Evolutionary conservation across 2,329 filamentous ascomycete species (phyloP), one percentile per base, ranked within the genome.

Genomic region (Microcyclospora tardicrescens): DNA sequence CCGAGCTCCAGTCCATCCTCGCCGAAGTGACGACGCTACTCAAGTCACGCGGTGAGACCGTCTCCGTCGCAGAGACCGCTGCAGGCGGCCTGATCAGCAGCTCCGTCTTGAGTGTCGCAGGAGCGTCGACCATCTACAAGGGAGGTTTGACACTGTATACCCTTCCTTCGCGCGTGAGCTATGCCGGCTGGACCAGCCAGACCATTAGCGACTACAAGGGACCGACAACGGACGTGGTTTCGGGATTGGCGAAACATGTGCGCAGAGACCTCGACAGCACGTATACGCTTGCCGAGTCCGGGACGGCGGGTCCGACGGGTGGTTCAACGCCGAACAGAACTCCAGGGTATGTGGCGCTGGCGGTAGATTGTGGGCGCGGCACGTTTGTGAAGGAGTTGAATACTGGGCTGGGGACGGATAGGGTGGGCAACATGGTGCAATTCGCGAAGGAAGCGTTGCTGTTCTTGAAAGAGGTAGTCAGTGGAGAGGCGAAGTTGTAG

Each of bases 71-170:
- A 38, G 76, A 79, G 56, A 79, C 75, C 14, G 75, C 75, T 35
- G 72, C 75, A 8, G 76, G 76, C 28, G 76, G 76, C 11, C 65
- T 81, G 24, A 71, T 79, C 41, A 75, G 71, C 34, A 68, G 73
- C 16, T 64, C 69, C 32, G 60, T 80, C 14, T 68, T 80, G 41
- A 68, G 72, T 39, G 67, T 63, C 12, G 71, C 75, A 0, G 76
- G 76, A 29, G 75, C 76, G 13, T 73, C 67, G 5, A 55, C 57
- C 11, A 66, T 74, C 54, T 80, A 76, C 63, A 67, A 68, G 46
- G 75, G 76, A 39, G 76, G 76, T n/a, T 58, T 78, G 28, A 79
- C 74, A 0, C 63, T 77, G 32, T 77, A 77, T 61, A 77, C 73
- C 1, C 64, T 77, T 15, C 66, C 69, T 43, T 73, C 70, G 2